Conservation (phyloP, 2,329 filamentous ascomycete genomes). For the Ascochyta lentis region DNA sequence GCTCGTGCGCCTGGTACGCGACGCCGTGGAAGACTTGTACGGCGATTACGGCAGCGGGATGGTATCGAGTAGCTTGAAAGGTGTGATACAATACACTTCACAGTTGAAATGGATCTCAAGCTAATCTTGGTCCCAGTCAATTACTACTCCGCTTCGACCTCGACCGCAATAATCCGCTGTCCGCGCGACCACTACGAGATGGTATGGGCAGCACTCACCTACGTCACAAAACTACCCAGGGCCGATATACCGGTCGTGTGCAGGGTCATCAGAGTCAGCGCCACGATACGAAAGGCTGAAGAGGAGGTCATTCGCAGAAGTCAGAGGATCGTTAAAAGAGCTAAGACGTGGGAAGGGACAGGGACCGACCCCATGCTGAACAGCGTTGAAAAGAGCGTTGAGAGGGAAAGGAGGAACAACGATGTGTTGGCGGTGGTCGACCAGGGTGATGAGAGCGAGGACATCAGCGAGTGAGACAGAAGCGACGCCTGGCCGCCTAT, state of each 20-base stretch:
- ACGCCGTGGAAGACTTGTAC: slow-evolving; percentile 46
- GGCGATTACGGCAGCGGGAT: slow-evolving; percentile 88
- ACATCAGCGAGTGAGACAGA: slow-evolving; percentile 32
- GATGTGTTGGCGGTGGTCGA: slow-evolving; percentile 22
- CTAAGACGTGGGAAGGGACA: slow-evolving; percentile 56
- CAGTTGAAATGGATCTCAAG: not conserved
- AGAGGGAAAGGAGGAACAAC: slow-evolving; percentile 9
- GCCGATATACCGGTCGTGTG: slow-evolving; percentile 75
- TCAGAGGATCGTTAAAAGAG: slow-evolving; percentile 72
- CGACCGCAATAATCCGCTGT: slow-evolving; percentile 88
- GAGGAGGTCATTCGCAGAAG: slow-evolving; percentile 85
- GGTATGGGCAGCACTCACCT: slow-evolving; percentile 87
- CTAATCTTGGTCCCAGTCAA: slow-evolving; percentile 68
- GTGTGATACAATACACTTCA: slow-evolving; percentile 55
- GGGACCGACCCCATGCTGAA: slow-evolving; percentile 8
- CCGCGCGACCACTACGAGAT: slow-evolving; percentile 82
- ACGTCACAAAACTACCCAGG: slow-evolving; percentile 74
- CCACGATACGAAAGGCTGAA: slow-evolving; percentile 91
- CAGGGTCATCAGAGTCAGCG: slow-evolving; percentile 84
- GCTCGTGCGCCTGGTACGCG: slow-evolving; percentile 69
- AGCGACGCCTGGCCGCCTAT: not conserved
- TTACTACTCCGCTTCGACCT: slow-evolving; percentile 90
- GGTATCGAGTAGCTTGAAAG: slow-evolving; percentile 70
- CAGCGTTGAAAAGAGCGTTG: slow-evolving; percentile 12
- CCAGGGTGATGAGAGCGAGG: slow-evolving; percentile 24